Base-by-base conservation (phyloP, 306 rosid species). In the Cyclanthera cordifolia region DNA sequence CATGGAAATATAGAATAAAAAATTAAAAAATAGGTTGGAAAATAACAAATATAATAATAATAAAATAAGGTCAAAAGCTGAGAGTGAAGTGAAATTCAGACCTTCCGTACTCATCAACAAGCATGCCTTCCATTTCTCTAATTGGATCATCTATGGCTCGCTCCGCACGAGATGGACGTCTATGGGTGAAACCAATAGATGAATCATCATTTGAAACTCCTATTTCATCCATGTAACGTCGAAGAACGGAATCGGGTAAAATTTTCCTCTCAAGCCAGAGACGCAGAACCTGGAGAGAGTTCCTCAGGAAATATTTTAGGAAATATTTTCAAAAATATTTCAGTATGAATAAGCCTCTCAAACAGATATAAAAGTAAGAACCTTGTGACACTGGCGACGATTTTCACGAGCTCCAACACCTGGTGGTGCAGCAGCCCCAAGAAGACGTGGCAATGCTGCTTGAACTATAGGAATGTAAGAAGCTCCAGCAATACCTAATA, bases 51-150 rank as follows among this genome's bases (percentile, higher is more conserved):
- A 23, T 17, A 19, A 41, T 9, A 50, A 6, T 9, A 53, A 34
- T 57, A 60, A 60, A 16, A 60, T 37, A 37, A 39, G 68, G 68
- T 39, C 30, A 8, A 54, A 56, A 57, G 43, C n/a, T 8, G 12
- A 72, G 45, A 65, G 37, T 23, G 54, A 14, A 11, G 71, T 10
- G 27, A 53, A 73, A 70, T 34, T 5, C 88, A 78, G 60, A 93
- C 99, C 99, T 94, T 73, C 99, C 99, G 76, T 94, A 94, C 80
- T 94, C 99, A 79, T 94, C 99, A 79, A 94, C 99, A 76, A 90
- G 85, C 99, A 94, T 94, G 83, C 97, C 99, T 75, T 94, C 99
- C 99, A 94, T 94, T 88, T 94, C 99, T 77, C 99, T 90, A 43
- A 94, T 85, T 63, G 99, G 99, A 76, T 94, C 99, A 79, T 94